These are phyloP conservation scores for Solanum lycopersicoides DNA, from an alignment of 257 asterid species.

Conservation along the genomic window DNA sequence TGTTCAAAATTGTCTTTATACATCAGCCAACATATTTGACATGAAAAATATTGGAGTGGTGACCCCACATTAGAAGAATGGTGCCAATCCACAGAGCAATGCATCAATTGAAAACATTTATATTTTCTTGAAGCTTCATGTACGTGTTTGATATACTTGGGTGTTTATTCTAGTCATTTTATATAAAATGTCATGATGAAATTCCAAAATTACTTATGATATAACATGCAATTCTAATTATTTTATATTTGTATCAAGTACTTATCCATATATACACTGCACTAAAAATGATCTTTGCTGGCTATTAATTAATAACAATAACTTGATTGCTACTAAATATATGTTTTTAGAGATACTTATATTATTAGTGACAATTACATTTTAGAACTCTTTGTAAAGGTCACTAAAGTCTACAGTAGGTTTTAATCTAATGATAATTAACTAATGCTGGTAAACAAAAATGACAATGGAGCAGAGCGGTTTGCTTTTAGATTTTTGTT, in stretches of 20 bases:
- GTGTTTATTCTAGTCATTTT: neutral
- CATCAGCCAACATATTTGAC: conserved; percentile 53
- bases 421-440: no score
- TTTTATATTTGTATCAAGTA: neutral
- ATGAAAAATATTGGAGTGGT: conserved; percentile 62
- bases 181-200: neutral
- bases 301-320: no score
- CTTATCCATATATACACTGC: no score
- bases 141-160: neutral
- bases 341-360: no score
- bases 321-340: no score
- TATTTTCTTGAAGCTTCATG: neutral
- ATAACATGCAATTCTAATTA: neutral
- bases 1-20: neutral
- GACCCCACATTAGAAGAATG: conserved; percentile 57
- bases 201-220: neutral
- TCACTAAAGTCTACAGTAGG: no score
- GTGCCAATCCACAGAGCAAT: conserved; percentile 14
- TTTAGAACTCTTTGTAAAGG: no score
- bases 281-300: no score
- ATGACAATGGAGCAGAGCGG: no score
- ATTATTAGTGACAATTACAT: no score
- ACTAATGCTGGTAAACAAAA: no score
- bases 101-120: neutral
- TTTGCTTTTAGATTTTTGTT: no score